Conservation (phyloP, 306 rosid genomes). For the Cicer pinnatifidum region DNA sequence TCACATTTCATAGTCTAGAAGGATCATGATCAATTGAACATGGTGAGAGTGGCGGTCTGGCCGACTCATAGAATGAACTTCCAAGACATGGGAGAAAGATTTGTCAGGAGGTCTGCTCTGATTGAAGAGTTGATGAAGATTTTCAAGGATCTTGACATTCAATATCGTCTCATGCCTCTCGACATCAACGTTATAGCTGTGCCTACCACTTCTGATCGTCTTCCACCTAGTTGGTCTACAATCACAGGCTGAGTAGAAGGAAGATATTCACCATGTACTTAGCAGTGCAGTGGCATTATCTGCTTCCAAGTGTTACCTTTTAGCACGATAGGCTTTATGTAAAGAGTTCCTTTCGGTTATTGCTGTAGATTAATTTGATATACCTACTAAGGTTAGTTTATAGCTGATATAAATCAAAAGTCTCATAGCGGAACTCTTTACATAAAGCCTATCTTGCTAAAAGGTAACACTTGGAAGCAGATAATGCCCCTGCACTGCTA, state of each 20-base stretch:
- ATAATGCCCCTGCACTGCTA: constrained; percentile 1
- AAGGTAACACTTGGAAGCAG: constrained; percentile 33
- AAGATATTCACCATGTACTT: constrained; percentile 5
- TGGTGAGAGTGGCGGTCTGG: constrained; percentile 70
- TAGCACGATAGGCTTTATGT: constrained; percentile 42
- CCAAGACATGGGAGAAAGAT: constrained; percentile 89
- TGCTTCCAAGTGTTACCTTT: constrained; percentile 35
- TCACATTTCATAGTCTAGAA: constrained; percentile 62
- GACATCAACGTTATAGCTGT: constrained; percentile 65
- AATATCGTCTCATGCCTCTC: constrained; percentile 68
- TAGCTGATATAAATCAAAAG: constrained; percentile 30
- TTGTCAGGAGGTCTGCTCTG: constrained; percentile 60
- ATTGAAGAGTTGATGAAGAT: constrained; percentile 80
- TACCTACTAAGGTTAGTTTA: constrained; percentile 27
- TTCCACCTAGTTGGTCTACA: constrained; percentile 58
- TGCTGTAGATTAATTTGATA: constrained; percentile 21
- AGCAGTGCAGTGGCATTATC: constrained; percentile 1
- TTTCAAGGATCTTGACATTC: constrained; percentile 76
- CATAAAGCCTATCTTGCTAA: constrained; percentile 41
- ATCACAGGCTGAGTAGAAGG: constrained; percentile 49
- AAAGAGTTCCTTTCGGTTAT: background rate
- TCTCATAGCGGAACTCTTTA: constrained; percentile 33
- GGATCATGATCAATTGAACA: constrained; percentile 62
- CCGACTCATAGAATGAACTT: constrained; percentile 75
- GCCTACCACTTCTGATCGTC: constrained; percentile 63